phyloP scores from a whole-genome alignment of 179 eudicot species.

The Heliamphora pulchella region DNA sequence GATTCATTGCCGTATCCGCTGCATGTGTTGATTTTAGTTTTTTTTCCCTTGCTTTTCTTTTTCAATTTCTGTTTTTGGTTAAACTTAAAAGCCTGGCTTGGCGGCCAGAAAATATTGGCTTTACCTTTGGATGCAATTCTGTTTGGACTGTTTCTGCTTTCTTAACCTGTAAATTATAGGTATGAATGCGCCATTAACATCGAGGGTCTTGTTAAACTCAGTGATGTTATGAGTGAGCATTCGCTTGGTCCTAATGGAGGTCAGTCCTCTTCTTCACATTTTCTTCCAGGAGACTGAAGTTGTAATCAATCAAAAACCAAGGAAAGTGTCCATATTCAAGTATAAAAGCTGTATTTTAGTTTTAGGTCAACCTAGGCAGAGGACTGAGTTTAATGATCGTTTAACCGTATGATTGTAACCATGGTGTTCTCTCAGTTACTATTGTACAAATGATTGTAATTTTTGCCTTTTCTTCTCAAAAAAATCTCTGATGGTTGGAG shows the following conservation, averaged over 20 bases:
- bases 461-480: not conserved
- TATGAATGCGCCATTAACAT: slow-evolving; percentile 89
- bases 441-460: not conserved
- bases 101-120: not conserved
- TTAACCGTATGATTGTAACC: no score
- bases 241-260: slow-evolving; percentile 99
- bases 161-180: slow-evolving; percentile 37
- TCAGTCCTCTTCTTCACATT: slow-evolving; percentile 22
- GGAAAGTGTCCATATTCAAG: not conserved
- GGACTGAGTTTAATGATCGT: no score
- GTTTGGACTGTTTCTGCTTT: slow-evolving; percentile 16
- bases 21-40: not conserved
- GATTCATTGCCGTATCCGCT: slow-evolving; percentile 93
- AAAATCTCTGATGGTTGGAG: not conserved
- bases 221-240: slow-evolving; percentile 90
- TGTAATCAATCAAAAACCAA: not conserved
- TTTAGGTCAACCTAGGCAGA: not conserved
- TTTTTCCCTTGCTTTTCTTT: not conserved
- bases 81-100: not conserved
- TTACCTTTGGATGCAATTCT: not conserved
- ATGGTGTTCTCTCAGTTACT: no score
- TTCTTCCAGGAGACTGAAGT: not conserved
- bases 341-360: not conserved
- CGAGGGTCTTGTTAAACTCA: slow-evolving; percentile 83
- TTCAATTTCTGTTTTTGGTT: not conserved